Conservation (phyloP, 805 yeast genomes). For the Osmozyma mogii region DNA sequence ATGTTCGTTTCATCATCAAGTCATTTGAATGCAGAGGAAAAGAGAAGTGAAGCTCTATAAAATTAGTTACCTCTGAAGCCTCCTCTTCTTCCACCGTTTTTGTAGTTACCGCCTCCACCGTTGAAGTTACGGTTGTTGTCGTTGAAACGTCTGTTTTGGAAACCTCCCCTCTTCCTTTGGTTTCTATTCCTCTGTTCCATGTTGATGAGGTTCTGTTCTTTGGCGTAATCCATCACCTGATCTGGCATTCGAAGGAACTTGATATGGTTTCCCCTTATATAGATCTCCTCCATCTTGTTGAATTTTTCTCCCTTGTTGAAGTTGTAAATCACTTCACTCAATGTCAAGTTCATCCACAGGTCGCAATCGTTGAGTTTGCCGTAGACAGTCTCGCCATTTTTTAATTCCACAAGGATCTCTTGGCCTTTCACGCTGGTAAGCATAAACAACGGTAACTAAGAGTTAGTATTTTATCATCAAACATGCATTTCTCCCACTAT, state of each 20-base stretch:
- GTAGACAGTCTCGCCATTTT: constrained; percentile 81
- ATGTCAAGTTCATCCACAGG: constrained; percentile 90
- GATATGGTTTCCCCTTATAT: constrained; percentile 80
- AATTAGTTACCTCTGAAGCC: background rate
- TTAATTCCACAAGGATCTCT: constrained; percentile 80
- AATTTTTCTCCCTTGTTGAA: constrained; percentile 55
- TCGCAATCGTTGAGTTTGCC: constrained; percentile 85
- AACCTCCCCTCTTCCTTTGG: constrained; percentile 36
- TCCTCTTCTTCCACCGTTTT: constrained; percentile 6
- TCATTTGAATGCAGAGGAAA: background rate
- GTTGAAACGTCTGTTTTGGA: constrained; percentile 15
- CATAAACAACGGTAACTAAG: constrained; percentile 87
- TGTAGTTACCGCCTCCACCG: constrained; percentile 4
- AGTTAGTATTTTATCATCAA: no score
- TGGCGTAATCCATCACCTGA: constrained; percentile 61
- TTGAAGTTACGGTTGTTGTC: constrained; percentile 11
- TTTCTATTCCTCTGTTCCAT: constrained; percentile 42
- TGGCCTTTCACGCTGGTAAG: constrained; percentile 88
- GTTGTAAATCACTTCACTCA: constrained; percentile 65
- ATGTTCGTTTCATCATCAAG: no score
- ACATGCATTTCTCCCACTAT: no score
- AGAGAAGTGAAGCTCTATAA: background rate
- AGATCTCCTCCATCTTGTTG: constrained; percentile 61
- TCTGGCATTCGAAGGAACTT: constrained; percentile 71
- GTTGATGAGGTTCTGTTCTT: constrained; percentile 50